A percentile compares a stretch with the other conserved stretches of the same genome.
phyloP scores from a whole-genome alignment of 2,329 filamentous ascomycete species.

The Monilinia polystroma region DNA sequence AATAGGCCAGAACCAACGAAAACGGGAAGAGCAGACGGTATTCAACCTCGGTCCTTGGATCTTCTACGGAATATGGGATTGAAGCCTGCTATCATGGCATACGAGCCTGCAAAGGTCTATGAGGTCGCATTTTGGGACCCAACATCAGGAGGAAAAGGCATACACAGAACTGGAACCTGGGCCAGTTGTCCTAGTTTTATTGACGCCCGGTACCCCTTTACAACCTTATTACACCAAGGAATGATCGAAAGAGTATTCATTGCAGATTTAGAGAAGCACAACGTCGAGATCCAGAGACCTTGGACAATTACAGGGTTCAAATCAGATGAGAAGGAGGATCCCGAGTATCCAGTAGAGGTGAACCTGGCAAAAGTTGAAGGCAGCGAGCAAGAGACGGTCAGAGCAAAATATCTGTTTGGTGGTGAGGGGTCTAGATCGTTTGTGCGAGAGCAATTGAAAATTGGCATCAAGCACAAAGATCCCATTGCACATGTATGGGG shows the following conservation, averaged over 20 bases:
- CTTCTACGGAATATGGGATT: slow-evolving; percentile 86
- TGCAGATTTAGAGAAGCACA: slow-evolving; percentile 61
- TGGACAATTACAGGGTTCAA: slow-evolving; percentile 63
- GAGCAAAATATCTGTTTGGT: slow-evolving; percentile 69
- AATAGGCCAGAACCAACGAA: slow-evolving; percentile 81
- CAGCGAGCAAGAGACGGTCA: slow-evolving; percentile 65
- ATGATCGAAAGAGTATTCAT: slow-evolving; percentile 70
- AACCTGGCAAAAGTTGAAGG: slow-evolving; percentile 75
- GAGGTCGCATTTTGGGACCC: slow-evolving; percentile 75
- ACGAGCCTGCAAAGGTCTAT: slow-evolving; percentile 83
- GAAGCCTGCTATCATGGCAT: slow-evolving; percentile 82
- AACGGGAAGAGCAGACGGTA: slow-evolving; percentile 86
- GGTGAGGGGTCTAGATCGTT: slow-evolving; percentile 69
- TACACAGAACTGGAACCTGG: slow-evolving; percentile 71
- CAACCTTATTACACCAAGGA: slow-evolving; percentile 69
- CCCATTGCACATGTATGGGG: slow-evolving; percentile 72
- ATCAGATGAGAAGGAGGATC: slow-evolving; percentile 54
- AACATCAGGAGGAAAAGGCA: slow-evolving; percentile 53
- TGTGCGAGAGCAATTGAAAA: slow-evolving; percentile 62
- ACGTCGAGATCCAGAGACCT: slow-evolving; percentile 59
- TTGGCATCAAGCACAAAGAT: slow-evolving; percentile 70
- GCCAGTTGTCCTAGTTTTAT: slow-evolving; percentile 85
- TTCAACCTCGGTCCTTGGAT: slow-evolving; percentile 86
- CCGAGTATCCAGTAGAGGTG: slow-evolving; percentile 77
- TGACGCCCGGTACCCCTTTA: slow-evolving; percentile 69